Base-by-base conservation (phyloP, 208 protist genomes). In the Trypanosoma rangeli region DNA sequence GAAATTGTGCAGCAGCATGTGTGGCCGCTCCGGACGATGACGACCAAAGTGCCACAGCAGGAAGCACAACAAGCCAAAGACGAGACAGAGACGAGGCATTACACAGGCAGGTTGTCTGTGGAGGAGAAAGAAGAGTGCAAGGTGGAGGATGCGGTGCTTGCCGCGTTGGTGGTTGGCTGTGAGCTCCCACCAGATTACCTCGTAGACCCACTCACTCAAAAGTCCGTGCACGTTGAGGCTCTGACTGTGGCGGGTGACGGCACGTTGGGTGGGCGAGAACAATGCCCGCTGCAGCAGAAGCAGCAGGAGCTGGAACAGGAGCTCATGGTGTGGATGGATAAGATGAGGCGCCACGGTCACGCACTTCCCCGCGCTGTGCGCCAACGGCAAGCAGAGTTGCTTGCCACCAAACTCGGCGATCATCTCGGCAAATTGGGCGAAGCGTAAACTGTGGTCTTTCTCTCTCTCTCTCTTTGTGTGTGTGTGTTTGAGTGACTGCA, bases 271-370 rank as follows among this genome's bases (percentile, higher is more conserved):
- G 20, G 20, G 44, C 16, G 42, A 18, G 42, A 18, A 16, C 3
- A 5, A 5, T 3, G 12, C 42, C 3, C 42, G 29, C 54, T 16
- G 29, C 54, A 26, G 54, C 28, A 50, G 31, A 49, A 63, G 42
- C 42, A 64, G 37, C 20, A 24, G 22, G 18, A 46, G 35, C 28
- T 63, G 46, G 54, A 77, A 42, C 53, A 63, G 42, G 77, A 89
- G 48, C 56, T 94, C 10, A 55, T 82, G 62, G 42, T 49, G 22
- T 94, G 89, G 89, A 79, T 84, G 57, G 71, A 89, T 22, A 74
- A 64, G 33, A 92, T 94, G 89, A 86, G 86, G 39, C 62, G 20
- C n/a, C 71, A 85, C 57, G 89, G 89, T 0, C 68, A 84, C 24
- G 59, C 46, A 0, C 70, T 94, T 4, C 61, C 76, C 0, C 70